These are phyloP conservation scores for Hyparrhenia diplandra DNA, from an alignment of 176 grass and related monocot species.

Conservation along the genomic window DNA sequence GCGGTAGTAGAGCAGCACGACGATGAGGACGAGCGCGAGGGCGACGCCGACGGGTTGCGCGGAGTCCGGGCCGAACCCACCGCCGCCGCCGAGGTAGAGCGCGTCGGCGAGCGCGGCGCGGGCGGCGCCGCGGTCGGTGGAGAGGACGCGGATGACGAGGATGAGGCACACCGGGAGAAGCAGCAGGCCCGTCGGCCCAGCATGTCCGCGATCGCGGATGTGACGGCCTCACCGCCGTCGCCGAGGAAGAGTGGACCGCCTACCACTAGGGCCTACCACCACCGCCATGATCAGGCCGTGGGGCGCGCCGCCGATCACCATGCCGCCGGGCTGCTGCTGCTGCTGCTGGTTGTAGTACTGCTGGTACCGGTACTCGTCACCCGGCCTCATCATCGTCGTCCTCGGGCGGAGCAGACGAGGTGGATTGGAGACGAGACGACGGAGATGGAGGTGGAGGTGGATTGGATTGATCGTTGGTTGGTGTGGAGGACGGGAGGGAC, in stretches of 20 bases:
- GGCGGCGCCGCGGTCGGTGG: conserved; percentile 37
- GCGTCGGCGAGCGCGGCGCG: conserved; percentile 23
- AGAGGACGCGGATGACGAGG: conserved; percentile 76
- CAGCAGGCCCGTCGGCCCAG: conserved; percentile 51
- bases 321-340: not conserved
- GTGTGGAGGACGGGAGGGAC: no score
- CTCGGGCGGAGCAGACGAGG: not conserved
- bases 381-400: not conserved
- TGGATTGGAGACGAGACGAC: not conserved
- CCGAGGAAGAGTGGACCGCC: conserved; percentile 47
- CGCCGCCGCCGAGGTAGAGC: conserved; percentile 35
- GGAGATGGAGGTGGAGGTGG: not conserved
- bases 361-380: not conserved
- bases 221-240: conserved; percentile 49
- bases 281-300: conserved; percentile 61
- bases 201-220: conserved; percentile 28
- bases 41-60: conserved; percentile 61
- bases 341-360: no score
- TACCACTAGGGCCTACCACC: conserved; percentile 50
- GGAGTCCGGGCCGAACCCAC: conserved; percentile 50
- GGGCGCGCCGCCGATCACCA: conserved; percentile 6
- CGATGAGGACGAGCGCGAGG: conserved; percentile 53
- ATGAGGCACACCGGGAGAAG: conserved; percentile 64
- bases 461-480: not conserved
- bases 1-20: conserved; percentile 55